Evolutionary conservation across 129 eudicot species (phyloP), one percentile per base, ranked within the genome.

Genomic region (Centella asiatica): DNA sequence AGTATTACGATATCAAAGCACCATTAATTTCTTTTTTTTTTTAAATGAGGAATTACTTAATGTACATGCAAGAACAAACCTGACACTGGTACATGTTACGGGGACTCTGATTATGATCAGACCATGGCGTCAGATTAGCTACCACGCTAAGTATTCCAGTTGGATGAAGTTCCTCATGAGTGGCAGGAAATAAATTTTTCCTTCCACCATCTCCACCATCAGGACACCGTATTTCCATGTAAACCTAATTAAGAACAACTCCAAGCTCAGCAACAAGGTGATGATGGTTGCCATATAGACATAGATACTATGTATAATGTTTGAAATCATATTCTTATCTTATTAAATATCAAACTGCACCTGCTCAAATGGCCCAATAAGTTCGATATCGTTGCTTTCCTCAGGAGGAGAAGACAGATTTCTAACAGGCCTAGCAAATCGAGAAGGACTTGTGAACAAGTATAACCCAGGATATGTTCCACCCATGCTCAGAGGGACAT

Each of bases 51-150:
- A 22, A 49, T 5, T 44, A 13, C 51, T 8, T 26, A 10, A 48
- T 49, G 26, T n/a, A 6, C 14, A 40, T 18, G 50, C 1, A 51
- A 57, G 20, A 74, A 67, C 62, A 47, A 34, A 92, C 98, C 98
- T 92, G 98, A 60, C 96, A 92, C 85, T 92, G 98, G 70, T 92
- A 92, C 98, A 92, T 87, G 76, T 87, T 87, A 37, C 98, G 88
- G 27, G 98, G 98, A 44, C 98, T 92, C 80, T 92, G 98, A 74
- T 92, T 92, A 75, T 92, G 98, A 69, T 92, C 87, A 71, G 96
- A 92, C 94, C 94, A 92, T 42, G 98, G 98, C 56, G 98, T 92
- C 48, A 92, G 87, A 80, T 82, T 92, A 47, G 83, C 98, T 71
- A 92, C 96, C 64, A 87, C 90, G 74, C 98, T 92, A 73, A 92